Evolutionary conservation across 2,329 filamentous ascomycete species (phyloP), one percentile per base, ranked within the genome.

Genomic region (Scedosporium boydii): DNA sequence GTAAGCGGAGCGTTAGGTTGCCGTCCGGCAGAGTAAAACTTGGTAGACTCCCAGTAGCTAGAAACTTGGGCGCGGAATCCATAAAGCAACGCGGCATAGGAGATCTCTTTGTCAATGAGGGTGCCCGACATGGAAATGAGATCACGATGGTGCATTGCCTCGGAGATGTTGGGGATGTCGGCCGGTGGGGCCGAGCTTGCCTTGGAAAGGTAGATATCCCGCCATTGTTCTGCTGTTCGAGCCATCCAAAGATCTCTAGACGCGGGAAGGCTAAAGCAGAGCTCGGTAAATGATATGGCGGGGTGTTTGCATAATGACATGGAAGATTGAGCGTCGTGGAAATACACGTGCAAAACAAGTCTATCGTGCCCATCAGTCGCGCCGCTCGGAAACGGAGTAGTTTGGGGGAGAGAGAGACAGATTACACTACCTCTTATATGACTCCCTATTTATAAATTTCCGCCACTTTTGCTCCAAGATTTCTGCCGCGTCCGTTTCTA

Each of bases 391-490:
- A 38, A 38, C 10, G 10, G 4, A 38, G 34, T 38, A 14, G 9
- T 10, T 9, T 5, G 7, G 10, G 1, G 12, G 34, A 38, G 34
- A 38, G 34, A 38, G n/a, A n/a, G n/a, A n/a, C n/a, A n/a, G 34
- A 38, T 12, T 38, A 14, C 61, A 67, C 66, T 58, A 61, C 59
- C 59, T 38, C 69, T 89, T 88, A 75, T 84, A 88, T 3, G 83
- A 85, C 68, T 90, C 87, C 64, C 82, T 76, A 57, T 83, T 77
- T 14, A 83, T 78, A 87, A 87, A 91, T 26, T 74, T 72, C 62
- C 74, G 78, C 88, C 88, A 91, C 67, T 89, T 90, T 3, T 77
- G 73, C 63, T 88, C 80, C 0, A 91, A 73, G 2, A 74, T 74
- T 18, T 82, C 71, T 1, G 82, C 84, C 23, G 82, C 75, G 62